Conservation (phyloP, 345 rosid species). For the Mallotus nudiflorus region DNA sequence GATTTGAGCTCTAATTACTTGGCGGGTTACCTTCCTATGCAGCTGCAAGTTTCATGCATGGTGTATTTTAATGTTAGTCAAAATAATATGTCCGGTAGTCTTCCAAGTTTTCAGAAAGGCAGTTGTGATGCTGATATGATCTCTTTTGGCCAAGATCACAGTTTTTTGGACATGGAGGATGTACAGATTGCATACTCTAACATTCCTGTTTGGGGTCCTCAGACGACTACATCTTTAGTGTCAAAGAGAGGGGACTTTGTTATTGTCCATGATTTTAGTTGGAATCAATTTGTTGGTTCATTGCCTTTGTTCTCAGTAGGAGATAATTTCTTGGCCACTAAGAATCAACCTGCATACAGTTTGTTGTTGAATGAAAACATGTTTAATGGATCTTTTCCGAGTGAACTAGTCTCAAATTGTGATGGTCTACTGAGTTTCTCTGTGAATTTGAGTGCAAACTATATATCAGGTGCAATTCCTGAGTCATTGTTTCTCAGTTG, state of each 20-base stretch:
- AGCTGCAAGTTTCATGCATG: slow-evolving; percentile 58
- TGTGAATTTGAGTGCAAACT: slow-evolving; percentile 53
- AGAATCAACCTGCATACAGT: slow-evolving; percentile 34
- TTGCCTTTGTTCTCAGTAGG: slow-evolving; percentile 51
- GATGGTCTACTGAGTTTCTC: slow-evolving; percentile 41
- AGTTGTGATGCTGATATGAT: slow-evolving; percentile 32
- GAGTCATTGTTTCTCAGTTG: slow-evolving; percentile 37
- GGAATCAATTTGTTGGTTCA: slow-evolving; percentile 48
- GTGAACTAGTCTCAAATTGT: slow-evolving; percentile 39
- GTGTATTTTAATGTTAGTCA: slow-evolving; percentile 52
- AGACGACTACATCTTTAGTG: slow-evolving; percentile 20
- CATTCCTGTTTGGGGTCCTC: slow-evolving; percentile 39
- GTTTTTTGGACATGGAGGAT: slow-evolving; percentile 34
- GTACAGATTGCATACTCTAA: slow-evolving; percentile 28
- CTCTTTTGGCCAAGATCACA: slow-evolving; percentile 15
- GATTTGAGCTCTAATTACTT: slow-evolving; percentile 62
- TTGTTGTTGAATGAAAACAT: slow-evolving; percentile 49
- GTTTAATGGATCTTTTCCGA: slow-evolving; percentile 44
- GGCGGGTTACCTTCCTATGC: slow-evolving; percentile 44
- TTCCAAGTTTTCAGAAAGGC: slow-evolving; percentile 40
- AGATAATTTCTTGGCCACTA: slow-evolving; percentile 30
- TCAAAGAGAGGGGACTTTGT: slow-evolving; percentile 11
- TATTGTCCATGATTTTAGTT: slow-evolving; percentile 58
- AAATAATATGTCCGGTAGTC: slow-evolving; percentile 49
- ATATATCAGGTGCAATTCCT: slow-evolving; percentile 32